phyloP scores from a whole-genome alignment of 2,329 filamentous ascomycete genomes.

The Alternaria postmessia region DNA sequence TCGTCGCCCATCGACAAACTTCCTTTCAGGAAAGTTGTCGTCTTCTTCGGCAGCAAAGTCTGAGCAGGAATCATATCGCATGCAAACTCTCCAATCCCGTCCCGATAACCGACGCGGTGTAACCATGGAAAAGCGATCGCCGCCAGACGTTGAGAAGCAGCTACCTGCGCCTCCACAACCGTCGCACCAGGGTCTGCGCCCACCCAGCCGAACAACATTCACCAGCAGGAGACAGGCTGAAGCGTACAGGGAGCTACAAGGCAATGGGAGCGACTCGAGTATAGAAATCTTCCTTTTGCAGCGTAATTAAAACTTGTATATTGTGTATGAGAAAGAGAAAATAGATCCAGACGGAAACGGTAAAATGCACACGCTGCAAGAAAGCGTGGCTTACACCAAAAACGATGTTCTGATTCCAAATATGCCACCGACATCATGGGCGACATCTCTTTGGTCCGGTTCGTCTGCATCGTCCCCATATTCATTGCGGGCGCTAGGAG shows the following conservation, averaged over 20 bases:
- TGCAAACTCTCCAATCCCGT: background rate
- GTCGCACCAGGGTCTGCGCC: constrained; percentile 5
- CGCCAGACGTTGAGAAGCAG: background rate
- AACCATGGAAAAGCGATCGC: background rate
- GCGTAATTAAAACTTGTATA: background rate
- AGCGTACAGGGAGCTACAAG: constrained; percentile 5
- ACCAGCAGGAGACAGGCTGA: constrained; percentile 6
- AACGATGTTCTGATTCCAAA: background rate
- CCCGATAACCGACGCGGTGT: background rate
- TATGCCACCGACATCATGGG: background rate
- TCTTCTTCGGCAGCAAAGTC: constrained; percentile 1
- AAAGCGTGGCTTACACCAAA: background rate
- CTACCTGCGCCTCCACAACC: constrained; percentile 1
- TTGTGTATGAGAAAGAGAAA: background rate
- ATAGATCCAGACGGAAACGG: background rate
- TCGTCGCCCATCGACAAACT: constrained; percentile 9
- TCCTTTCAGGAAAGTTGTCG: constrained; percentile 3
- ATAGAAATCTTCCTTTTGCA: constrained; percentile 17
- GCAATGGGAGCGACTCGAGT: constrained; percentile 10
- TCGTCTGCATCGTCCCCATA: background rate
- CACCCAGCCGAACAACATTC: constrained; percentile 10
- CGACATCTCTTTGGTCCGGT: background rate
- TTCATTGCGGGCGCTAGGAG: background rate
- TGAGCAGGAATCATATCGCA: constrained; percentile 5
- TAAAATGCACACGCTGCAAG: background rate